Evolutionary conservation across 768 basidiomycete genomes (phyloP).

Genomic region (Dictyophora rubrovolvata): DNA sequence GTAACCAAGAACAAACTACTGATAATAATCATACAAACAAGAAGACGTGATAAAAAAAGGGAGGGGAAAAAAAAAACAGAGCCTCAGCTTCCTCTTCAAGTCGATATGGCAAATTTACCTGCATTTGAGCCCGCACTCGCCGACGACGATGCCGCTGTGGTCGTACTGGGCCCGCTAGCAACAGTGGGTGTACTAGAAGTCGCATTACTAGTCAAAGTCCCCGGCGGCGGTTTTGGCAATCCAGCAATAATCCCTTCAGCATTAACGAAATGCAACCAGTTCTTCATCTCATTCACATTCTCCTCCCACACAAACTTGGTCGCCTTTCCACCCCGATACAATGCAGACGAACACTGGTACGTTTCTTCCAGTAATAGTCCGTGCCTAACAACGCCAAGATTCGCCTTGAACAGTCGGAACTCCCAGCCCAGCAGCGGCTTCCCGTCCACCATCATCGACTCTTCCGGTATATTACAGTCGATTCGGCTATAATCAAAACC

Average conservation of each 20-base stretch:
- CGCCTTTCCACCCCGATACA: conserved; percentile 58
- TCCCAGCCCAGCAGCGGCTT: conserved; percentile 73
- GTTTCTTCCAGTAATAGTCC: conserved; percentile 49
- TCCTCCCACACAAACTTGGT: conserved; percentile 67
- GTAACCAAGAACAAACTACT: background rate
- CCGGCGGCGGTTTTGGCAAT: background rate
- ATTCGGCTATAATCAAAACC: conserved; percentile 77
- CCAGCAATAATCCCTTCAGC: conserved; percentile 34
- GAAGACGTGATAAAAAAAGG: background rate
- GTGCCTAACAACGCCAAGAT: conserved; percentile 55
- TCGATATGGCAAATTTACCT: background rate
- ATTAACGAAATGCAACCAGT: conserved; percentile 78
- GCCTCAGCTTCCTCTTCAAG: too few species aligned
- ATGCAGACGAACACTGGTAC: conserved; percentile 71
- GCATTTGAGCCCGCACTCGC: background rate
- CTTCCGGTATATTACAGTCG: conserved; percentile 65
- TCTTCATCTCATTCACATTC: conserved; percentile 53
- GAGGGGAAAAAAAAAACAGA: background rate
- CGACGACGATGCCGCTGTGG: background rate
- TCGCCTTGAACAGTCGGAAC: conserved; percentile 69
- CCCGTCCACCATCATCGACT: conserved; percentile 56
- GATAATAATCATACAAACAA: background rate
- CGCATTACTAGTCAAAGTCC: background rate
- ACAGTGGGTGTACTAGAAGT: background rate
- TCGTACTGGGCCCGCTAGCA: background rate